Evolutionary conservation across 148 eudicot species (phyloP).

Genomic region (Rhododendron simsii): DNA sequence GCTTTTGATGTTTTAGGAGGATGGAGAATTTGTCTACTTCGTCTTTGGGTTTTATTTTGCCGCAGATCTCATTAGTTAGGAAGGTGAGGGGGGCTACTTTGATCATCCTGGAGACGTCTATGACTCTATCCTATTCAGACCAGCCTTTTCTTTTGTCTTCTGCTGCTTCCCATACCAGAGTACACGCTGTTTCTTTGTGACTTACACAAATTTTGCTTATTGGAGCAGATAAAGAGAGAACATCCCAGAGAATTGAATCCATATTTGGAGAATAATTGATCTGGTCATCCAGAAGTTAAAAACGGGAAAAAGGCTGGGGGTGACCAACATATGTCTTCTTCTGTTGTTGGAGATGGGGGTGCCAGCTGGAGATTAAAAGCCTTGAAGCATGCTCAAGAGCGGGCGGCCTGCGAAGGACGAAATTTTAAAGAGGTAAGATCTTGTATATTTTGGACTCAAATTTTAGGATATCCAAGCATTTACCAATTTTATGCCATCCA

Average conservation of each 20-base stretch:
- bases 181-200: background rate
- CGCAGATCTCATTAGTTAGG: too few species aligned
- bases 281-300: conserved; percentile 66
- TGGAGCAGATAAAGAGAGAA: conserved; percentile 33
- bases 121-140: too few species aligned
- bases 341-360: conserved; percentile 94
- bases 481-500: background rate
- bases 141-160: too few species aligned
- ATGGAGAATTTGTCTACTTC: too few species aligned
- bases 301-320: conserved; percentile 32
- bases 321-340: conserved; percentile 44
- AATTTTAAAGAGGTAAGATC: conserved; percentile 53
- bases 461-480: background rate
- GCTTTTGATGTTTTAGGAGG: too few species aligned
- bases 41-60: too few species aligned
- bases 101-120: too few species aligned
- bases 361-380: conserved; percentile 98
- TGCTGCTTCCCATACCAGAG: background rate
- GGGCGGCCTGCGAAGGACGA: conserved; percentile 80
- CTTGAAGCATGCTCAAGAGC: conserved; percentile 83
- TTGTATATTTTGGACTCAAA: conserved; percentile 4
- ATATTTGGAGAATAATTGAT: conserved; percentile 52
- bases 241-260: conserved; percentile 85
- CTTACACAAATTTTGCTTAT: background rate
- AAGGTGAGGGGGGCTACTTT: too few species aligned